Evolutionary conservation across 2,329 filamentous ascomycete species (phyloP).

Genomic region (Chaetomium sp.): DNA sequence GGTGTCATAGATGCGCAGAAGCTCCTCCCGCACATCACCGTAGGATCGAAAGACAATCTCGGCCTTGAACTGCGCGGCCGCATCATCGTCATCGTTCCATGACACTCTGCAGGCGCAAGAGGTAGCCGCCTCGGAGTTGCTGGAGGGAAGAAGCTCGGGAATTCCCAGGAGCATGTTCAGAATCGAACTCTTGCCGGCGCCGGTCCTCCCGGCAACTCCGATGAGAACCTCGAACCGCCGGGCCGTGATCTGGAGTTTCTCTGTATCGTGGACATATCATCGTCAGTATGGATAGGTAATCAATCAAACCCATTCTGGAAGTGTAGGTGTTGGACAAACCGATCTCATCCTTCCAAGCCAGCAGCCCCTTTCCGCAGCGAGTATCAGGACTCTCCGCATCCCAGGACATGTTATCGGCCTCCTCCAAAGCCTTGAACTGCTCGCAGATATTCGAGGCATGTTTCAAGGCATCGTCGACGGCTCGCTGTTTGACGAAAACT

Average conservation of each 20-base stretch:
- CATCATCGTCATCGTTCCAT: slow-evolving; percentile 8
- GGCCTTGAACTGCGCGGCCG: slow-evolving; percentile 4
- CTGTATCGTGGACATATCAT: no score
- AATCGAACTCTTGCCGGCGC: slow-evolving; percentile 15
- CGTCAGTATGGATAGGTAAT: no score
- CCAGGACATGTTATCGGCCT: no score
- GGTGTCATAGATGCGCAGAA: not conserved
- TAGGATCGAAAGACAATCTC: slow-evolving; percentile 9
- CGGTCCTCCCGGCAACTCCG: slow-evolving; percentile 14
- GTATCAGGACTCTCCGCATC: no score
- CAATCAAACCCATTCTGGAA: no score
- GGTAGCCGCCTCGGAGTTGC: not conserved
- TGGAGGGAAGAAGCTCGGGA: slow-evolving; percentile 12
- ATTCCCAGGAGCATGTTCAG: slow-evolving; percentile 11
- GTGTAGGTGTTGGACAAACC: no score
- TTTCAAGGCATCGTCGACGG: slow-evolving; percentile 4
- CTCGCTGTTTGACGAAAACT: slow-evolving; percentile 5
- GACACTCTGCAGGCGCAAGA: slow-evolving; percentile 10
- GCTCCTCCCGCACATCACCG: slow-evolving; percentile 8
- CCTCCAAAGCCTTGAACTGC: not conserved
- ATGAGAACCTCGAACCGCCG: slow-evolving; percentile 8
- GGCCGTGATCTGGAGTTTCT: no score
- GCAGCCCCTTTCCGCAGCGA: no score
- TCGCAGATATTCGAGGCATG: not conserved
- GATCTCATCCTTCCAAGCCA: no score